A percentile compares a stretch with the other conserved stretches of the same genome.
These are phyloP conservation scores for Candida golubevii DNA, from an alignment of 805 yeast genomes.

Conservation along the genomic window DNA sequence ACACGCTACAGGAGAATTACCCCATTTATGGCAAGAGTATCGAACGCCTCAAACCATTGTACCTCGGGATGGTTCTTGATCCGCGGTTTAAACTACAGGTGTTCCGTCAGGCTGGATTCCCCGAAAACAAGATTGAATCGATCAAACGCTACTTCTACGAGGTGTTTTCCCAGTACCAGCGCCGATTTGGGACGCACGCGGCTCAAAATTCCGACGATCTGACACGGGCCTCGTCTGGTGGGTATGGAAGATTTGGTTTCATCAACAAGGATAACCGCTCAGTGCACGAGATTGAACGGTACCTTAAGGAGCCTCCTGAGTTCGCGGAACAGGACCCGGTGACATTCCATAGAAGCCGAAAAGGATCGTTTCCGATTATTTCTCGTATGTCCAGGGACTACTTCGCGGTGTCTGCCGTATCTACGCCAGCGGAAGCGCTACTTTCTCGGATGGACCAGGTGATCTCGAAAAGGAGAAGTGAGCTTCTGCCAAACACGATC, in stretches of 20 bases:
- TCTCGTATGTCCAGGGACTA: slow-evolving; percentile 1
- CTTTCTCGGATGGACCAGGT: not conserved
- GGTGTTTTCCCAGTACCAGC: not conserved
- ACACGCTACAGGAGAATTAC: not conserved
- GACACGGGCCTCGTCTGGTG: not conserved
- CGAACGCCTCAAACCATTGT: not conserved
- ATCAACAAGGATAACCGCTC: not conserved
- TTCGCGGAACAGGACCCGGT: not conserved
- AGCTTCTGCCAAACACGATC: not conserved
- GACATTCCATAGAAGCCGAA: not conserved
- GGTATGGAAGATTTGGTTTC: not conserved
- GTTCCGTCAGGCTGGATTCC: not conserved
- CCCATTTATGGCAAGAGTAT: not conserved
- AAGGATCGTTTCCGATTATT: not conserved
- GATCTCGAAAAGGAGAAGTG: not conserved
- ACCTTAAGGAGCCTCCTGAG: not conserved
- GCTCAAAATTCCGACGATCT: not conserved
- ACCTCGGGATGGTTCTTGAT: slow-evolving; percentile 4
- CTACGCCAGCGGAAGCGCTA: not conserved
- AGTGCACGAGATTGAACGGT: not conserved
- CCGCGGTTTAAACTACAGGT: slow-evolving; percentile 2
- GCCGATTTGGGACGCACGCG: not conserved
- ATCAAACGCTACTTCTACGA: slow-evolving; percentile 1
- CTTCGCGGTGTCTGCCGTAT: slow-evolving; percentile 1
- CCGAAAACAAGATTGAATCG: not conserved